Evolutionary conservation across 164 flowering plant genomes (phyloP), one percentile per base, ranked within the genome.

Genomic region (Platanus orientalis): DNA sequence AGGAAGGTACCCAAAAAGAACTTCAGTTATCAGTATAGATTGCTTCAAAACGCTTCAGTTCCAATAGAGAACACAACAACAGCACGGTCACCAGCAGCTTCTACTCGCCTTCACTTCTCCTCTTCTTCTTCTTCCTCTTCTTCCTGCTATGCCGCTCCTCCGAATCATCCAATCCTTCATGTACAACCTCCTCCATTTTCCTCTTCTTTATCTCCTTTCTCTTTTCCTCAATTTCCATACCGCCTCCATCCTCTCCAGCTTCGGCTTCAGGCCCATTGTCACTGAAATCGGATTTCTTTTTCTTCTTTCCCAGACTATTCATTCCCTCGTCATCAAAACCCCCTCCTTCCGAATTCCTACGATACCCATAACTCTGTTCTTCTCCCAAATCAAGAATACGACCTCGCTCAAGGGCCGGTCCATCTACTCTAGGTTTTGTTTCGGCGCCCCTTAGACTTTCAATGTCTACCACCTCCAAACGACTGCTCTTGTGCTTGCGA

Each of bases 41-140:
- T 4, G 36, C 4, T 32, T 32, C 4, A 9, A 32, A 32, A 32
- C 5, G 39, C 39, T 32, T 32, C 9, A 5, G 39, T 42, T n/a
- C 6, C 23, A 47, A 47, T 19, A n/a, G 54, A 51, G 13, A 29
- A 54, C 13, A 54, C 21, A 54, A 27, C 27, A 54, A 54, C n/a
- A 59, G 6, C 23, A 40, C n/a, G 4, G 12, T 25, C 12, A 9
- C 20, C 27, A 10, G 29, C 29, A 42, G 21, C 60, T 30, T 32
- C 23, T n/a, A 3, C 26, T 29, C 64, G 1, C 6, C 27, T 26
- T 48, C 59, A n/a, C 32, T 40, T 54, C 19, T 62, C 34, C 64
- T 66, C 63, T 32, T 66, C 63, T 32, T 61, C 67, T 50, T 71
- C 62, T 27, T 48, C 56, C 9, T 42, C 3, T 42, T 47, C 55